Conservation (phyloP, 768 basidiomycete species). For the Termitomyces heimii region DNA sequence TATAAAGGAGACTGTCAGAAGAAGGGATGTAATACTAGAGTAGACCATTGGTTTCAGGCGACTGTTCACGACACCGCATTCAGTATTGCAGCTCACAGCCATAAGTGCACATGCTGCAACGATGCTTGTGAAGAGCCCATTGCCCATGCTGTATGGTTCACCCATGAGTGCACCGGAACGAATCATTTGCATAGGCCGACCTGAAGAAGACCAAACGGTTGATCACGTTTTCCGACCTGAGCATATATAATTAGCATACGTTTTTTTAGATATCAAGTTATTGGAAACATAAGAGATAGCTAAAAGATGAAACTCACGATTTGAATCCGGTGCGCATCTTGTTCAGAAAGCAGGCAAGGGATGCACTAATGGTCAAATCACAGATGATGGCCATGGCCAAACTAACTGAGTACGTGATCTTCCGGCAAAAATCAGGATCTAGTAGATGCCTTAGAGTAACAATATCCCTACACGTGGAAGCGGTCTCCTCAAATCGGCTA, state of each 20-base stretch:
- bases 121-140: neutral
- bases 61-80: neutral
- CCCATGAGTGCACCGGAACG: neutral
- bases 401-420: neutral
- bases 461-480: neutral
- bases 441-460: neutral
- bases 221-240: neutral
- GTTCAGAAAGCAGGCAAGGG: neutral
- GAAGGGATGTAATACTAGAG: neutral
- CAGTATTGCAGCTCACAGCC: neutral
- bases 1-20: neutral
- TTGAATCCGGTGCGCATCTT: neutral
- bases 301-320: neutral
- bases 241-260: neutral
- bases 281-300: neutral
- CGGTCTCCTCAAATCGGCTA: neutral
- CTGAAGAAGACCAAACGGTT: neutral
- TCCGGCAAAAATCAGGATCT: neutral
- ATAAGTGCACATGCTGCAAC: neutral
- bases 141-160: neutral
- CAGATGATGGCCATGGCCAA: neutral
- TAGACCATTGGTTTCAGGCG: neutral
- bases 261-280: neutral
- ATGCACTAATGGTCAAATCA: neutral
- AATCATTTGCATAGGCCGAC: neutral